These are phyloP conservation scores for Magnaporthales sp. DNA, from an alignment of 2,329 filamentous ascomycete genomes.

Conservation along the genomic window DNA sequence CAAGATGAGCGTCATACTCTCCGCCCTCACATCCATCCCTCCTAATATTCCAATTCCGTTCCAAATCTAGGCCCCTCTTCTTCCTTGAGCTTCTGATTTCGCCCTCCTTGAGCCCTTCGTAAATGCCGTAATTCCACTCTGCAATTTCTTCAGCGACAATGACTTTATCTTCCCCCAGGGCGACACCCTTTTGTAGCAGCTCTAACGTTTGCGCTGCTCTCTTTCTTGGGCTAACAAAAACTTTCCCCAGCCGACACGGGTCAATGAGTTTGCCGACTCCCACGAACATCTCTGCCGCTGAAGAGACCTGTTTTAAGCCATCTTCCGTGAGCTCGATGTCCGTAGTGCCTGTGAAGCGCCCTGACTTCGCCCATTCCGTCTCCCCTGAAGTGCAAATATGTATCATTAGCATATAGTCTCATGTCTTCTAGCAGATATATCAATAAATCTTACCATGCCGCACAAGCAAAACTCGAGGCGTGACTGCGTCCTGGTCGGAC, in stretches of 20 bases:
- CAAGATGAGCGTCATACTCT: constrained; percentile 28
- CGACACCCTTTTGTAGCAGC: constrained; percentile 19
- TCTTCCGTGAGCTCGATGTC: constrained; percentile 31
- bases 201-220: constrained; percentile 40
- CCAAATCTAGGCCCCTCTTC: constrained; percentile 35
- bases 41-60: constrained; percentile 49
- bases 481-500: constrained; percentile 26
- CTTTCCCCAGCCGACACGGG: constrained; percentile 32
- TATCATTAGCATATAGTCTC: not conserved
- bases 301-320: constrained; percentile 33
- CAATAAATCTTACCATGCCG: constrained; percentile 21
- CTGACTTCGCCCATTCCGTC: constrained; percentile 37
- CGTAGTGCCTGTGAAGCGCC: constrained; percentile 34
- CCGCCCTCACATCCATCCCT: constrained; percentile 47
- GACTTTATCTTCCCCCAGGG: constrained; percentile 21
- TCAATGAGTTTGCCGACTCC: constrained; percentile 42
- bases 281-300: constrained; percentile 34
- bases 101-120: constrained; percentile 46
- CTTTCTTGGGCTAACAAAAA: constrained; percentile 40
- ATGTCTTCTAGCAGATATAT: constrained; percentile 7
- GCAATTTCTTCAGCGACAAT: constrained; percentile 40
- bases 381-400: constrained; percentile 9
- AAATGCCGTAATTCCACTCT: constrained; percentile 57
- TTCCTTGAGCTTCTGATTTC: constrained; percentile 39
- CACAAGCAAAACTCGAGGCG: constrained; percentile 27